These are phyloP conservation scores for Alternaria rosae DNA, from an alignment of 2,329 filamentous ascomycete genomes.

Conservation along the genomic window DNA sequence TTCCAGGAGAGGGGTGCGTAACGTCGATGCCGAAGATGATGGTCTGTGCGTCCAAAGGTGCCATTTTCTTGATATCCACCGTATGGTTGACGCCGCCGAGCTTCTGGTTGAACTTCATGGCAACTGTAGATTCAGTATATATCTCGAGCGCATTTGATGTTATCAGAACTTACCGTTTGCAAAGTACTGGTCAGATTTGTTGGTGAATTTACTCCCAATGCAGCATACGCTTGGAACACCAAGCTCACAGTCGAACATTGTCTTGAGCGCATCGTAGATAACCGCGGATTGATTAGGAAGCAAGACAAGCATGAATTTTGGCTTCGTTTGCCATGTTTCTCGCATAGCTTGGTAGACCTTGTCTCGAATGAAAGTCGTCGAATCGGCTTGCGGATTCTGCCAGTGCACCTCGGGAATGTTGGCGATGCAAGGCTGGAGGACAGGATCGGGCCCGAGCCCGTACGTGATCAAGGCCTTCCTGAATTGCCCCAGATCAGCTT, in stretches of 20 bases:
- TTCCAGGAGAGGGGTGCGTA: constrained; percentile 80
- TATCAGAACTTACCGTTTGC: too few relatives aligned
- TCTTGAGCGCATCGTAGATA: constrained; percentile 66
- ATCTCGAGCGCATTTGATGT: too few relatives aligned
- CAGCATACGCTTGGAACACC: constrained; percentile 74
- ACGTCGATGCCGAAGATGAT: constrained; percentile 92
- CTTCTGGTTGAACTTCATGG: constrained; percentile 65
- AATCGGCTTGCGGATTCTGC: background rate
- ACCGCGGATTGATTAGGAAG: constrained; percentile 40
- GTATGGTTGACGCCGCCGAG: constrained; percentile 69
- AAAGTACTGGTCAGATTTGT: constrained; percentile 45
- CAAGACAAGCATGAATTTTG: constrained; percentile 41
- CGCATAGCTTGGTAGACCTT: too few relatives aligned
- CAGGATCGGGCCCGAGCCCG: constrained; percentile 31
- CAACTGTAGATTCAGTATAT: too few relatives aligned
- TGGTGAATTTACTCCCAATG: constrained; percentile 63
- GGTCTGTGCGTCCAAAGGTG: constrained; percentile 70
- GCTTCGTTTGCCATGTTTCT: constrained; percentile 47
- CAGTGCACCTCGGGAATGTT: constrained; percentile 19
- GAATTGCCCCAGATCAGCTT: constrained; percentile 23
- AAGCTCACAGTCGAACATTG: constrained; percentile 68
- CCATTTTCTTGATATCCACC: constrained; percentile 62
- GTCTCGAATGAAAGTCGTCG: too few relatives aligned
- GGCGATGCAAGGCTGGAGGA: constrained; percentile 17
- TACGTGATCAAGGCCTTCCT: constrained; percentile 27